A percentile compares a stretch with the other conserved stretches of the same genome.
phyloP scores from a whole-genome alignment of 1,284 basidiomycete genomes.

The Marasmius sp. region DNA sequence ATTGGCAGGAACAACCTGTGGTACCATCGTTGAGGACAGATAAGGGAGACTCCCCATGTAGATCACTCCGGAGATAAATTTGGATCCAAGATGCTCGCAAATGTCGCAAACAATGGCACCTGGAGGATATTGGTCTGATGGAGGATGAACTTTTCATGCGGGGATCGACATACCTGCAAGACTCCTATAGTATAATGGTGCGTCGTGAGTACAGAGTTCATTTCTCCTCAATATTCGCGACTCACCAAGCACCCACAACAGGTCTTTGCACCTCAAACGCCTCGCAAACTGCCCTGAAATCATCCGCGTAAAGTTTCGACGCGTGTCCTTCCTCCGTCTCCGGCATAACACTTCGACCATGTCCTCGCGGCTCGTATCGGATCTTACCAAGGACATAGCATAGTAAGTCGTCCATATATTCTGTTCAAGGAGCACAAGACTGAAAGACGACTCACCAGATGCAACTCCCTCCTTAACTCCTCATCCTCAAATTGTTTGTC shows the following conservation, averaged over 20 bases:
- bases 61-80: constrained; percentile 10
- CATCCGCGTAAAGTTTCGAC: constrained; percentile 23
- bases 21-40: background rate
- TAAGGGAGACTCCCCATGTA: constrained; percentile 4
- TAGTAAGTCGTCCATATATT: background rate
- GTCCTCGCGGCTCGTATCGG: constrained; percentile 32
- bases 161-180: background rate
- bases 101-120: constrained; percentile 11
- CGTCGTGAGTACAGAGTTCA: background rate
- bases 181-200: background rate
- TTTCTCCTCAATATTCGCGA: background rate
- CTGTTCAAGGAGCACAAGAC: background rate
- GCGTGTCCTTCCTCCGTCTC: constrained; percentile 16
- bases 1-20: background rate
- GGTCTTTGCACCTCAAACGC: constrained; percentile 23
- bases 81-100: constrained; percentile 10
- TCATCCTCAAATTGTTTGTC: constrained; percentile 31
- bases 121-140: background rate
- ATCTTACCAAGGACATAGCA: constrained; percentile 20
- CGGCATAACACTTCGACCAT: constrained; percentile 26
- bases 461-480: constrained; percentile 24
- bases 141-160: background rate
- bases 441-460: constrained; percentile 23
- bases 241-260: constrained; percentile 27
- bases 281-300: constrained; percentile 24